phyloP scores from a whole-genome alignment of 495 filamentous ascomycete genomes.

The Penicillium robsamsonii region DNA sequence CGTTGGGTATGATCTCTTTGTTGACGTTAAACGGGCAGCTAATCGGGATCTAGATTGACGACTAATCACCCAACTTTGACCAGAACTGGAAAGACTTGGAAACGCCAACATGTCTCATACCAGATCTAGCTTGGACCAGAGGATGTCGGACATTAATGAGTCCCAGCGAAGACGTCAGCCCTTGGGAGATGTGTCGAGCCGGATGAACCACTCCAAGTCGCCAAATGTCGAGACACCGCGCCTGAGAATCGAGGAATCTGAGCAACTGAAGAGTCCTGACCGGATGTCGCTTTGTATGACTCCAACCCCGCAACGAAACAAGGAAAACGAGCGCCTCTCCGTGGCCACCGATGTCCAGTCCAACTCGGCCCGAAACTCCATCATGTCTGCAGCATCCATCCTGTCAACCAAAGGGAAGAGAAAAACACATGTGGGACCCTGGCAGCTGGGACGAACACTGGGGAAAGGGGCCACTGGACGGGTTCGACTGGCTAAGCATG shows the following conservation, averaged over 20 bases:
- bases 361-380: constrained; percentile 66
- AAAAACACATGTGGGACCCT: constrained; percentile 84
- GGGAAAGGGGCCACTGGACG: constrained; percentile 82
- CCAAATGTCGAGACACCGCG: constrained; percentile 26
- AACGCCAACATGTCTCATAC: background rate
- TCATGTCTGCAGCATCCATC: constrained; percentile 67
- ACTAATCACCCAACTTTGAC: background rate
- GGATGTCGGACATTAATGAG: constrained; percentile 22
- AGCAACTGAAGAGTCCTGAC: constrained; percentile 32
- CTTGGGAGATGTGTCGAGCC: constrained; percentile 47
- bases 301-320: constrained; percentile 35
- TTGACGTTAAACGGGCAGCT: background rate
- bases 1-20: background rate
- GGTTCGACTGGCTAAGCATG: constrained; percentile 79
- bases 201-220: constrained; percentile 42
- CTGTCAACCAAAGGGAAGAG: constrained; percentile 57
- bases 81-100: background rate
- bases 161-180: constrained; percentile 43
- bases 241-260: constrained; percentile 24
- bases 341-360: constrained; percentile 50
- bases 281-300: constrained; percentile 41
- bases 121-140: constrained; percentile 16
- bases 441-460: constrained; percentile 83
- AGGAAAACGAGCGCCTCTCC: constrained; percentile 54
- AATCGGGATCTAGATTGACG: background rate